Base-by-base conservation (phyloP, 1,284 basidiomycete species). In the Rhodotorula sp. region DNA sequence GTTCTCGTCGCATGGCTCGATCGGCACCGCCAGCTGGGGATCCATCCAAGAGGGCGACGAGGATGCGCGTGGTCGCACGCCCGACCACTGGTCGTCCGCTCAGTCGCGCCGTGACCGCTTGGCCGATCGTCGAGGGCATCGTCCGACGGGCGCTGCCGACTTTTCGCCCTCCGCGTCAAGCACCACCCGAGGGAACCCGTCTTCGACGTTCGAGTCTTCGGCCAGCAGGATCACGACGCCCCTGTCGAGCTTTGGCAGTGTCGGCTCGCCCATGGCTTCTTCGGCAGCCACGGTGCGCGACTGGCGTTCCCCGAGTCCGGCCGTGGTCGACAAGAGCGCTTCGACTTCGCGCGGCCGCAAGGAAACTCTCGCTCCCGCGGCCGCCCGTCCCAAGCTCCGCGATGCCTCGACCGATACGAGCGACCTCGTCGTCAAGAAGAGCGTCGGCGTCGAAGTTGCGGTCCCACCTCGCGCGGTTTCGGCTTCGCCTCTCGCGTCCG, bases 21-120 rank as follows among this genome's bases (percentile, higher is more conserved):
- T 70, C 52, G 70, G 73, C 12, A 72, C 68, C 23, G 67, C 62
- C 18, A 73, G 70, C 47, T 67, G 69, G 57, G 70, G 70, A n/a
- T 64, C 52, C n/a, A 64, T 29, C 20, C 34, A 66, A 39, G 73
- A 66, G 16, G 59, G 67, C 23, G 70, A 70, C 49, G 73, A 26
- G 15, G 60, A n/a, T 3, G 62, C 47, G 26, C 39, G 65, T 47
- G 4, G 43, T 61, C 51, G 57, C 59, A 20, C 54, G 48, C 63
- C 58, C 58, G 70, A 63, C n/a, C 75, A 77, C 65, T 77, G 75
- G 75, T 65, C 69, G 31, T 75, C 73, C 21, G 69, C 75, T 0
- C 70, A 67, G n/a, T 70, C 69, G n/a, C 60, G 75, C 5, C 64
- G 75, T 3, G 75, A 77, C 21, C 64, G 75, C 1, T 69, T 76